Evolutionary conservation across 2,329 filamentous ascomycete species (phyloP), one percentile per base, ranked within the genome.

Genomic region (Apiospora pterosperma): DNA sequence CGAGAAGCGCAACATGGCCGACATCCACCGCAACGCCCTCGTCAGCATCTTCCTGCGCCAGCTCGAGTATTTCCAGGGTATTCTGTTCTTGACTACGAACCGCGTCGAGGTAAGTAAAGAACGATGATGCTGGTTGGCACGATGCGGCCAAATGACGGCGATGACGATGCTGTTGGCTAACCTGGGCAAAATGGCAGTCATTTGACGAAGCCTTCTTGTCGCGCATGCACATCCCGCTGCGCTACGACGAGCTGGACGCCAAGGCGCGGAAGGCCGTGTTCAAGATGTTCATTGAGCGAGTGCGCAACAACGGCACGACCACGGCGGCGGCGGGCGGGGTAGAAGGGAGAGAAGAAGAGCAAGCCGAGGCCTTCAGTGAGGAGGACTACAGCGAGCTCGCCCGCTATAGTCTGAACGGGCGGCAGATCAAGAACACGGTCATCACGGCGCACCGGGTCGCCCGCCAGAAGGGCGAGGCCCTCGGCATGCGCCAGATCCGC

Each of bases 121-220:
- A n/a, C n/a, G n/a, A n/a, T n/a, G n/a, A 59, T 16, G 16, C 23
- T 1, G 21, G 2, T 25, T 10, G 21, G 1, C 31, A 36, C 14
- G 65, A 52, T 25, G 52, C 39, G 34, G 44, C 34, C 21, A 28
- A n/a, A n/a, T n/a, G n/a, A n/a, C n/a, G n/a, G n/a, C n/a, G n/a
- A n/a, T n/a, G n/a, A n/a, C n/a, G n/a, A 16, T 48, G 3, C 25
- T 48, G 11, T 60, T 65, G 28, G 25, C 64, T 64, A 67, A 74
- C 63, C 19, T 28, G 10, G 0, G 2, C 1, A 10, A 1, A 14
- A 4, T 5, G 36, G 10, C 64, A 90, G 80, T 94, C 92, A 0
- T 96, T 97, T 72, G 93, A 97, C 71, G 92, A 96, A 67, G 93
- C 93, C 0, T 97, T 97, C 82, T 91, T 96, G 74, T 92, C 89